Conservation (phyloP, 305 asterid genomes). For the Ajuga reptans region DNA sequence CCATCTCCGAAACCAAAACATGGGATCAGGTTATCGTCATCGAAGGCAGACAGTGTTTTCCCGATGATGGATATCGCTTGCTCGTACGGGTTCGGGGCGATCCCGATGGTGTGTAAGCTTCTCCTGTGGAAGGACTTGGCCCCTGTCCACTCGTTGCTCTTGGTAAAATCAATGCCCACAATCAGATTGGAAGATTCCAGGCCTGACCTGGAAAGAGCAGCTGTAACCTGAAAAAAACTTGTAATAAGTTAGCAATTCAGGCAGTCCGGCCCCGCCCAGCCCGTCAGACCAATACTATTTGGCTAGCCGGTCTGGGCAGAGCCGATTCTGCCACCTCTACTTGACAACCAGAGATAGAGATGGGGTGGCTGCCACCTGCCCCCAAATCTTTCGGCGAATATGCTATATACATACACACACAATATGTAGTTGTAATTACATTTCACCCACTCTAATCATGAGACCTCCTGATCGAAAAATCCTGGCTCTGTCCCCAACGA, state of each 20-base stretch:
- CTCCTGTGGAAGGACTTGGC: slow-evolving; percentile 37
- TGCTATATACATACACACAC: no score
- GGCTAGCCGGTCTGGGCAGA: no score
- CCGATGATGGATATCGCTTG: slow-evolving; percentile 52
- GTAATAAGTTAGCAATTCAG: no score
- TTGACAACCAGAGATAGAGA: neutral
- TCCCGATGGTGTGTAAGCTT: slow-evolving; percentile 42
- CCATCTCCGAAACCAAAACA: slow-evolving; percentile 57
- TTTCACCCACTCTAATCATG: no score
- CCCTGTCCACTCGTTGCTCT: slow-evolving; percentile 56
- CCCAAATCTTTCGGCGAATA: no score
- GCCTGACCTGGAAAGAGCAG: slow-evolving; percentile 37
- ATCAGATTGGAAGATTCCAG: slow-evolving; percentile 45
- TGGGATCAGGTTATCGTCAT: slow-evolving; percentile 47
- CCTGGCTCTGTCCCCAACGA: no score
- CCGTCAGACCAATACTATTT: no score
- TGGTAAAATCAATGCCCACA: slow-evolving; percentile 48
- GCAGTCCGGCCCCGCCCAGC: no score
- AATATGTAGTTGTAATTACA: no score
- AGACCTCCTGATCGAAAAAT: no score
- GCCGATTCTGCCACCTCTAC: neutral
- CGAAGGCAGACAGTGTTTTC: slow-evolving; percentile 42
- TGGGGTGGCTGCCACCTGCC: no score
- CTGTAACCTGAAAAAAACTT: slow-evolving; percentile 30
- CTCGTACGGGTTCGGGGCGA: slow-evolving; percentile 36